Percentiles rank a stretch among this genome's conserved stretches.
Conservation (phyloP, 768 basidiomycete species). For the Coprinopsis cinerea region DNA sequence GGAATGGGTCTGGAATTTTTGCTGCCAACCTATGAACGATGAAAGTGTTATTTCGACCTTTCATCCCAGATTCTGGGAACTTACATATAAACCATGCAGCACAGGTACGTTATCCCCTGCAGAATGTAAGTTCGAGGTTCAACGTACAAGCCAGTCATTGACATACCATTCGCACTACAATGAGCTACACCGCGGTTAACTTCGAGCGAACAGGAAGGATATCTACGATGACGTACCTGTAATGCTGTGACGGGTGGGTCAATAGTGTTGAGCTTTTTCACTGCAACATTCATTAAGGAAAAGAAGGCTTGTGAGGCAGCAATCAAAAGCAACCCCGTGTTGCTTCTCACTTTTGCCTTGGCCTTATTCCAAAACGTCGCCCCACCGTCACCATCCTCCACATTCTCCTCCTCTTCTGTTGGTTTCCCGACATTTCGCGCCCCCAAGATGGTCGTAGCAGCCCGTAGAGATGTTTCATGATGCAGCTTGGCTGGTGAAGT, state of each 20-base stretch:
- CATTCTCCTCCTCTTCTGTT: neutral
- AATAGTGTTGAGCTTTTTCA: constrained; percentile 20
- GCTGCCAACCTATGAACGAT: constrained; percentile 34
- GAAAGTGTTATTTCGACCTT: neutral
- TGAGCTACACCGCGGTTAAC: constrained; percentile 3
- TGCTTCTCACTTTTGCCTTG: constrained; percentile 2
- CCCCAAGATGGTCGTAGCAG: no score
- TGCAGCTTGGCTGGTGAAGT: neutral
- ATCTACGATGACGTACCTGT: constrained; percentile 12
- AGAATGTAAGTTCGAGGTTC: neutral
- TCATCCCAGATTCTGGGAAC: neutral
- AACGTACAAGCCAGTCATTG: no score
- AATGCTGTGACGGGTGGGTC: constrained; percentile 20
- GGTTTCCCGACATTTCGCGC: neutral
- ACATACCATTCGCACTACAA: constrained; percentile 15
- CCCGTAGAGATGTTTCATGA: no score
- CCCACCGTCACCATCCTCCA: neutral
- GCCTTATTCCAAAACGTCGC: constrained; percentile 1
- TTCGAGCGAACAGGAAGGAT: neutral
- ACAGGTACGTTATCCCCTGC: constrained; percentile 14
- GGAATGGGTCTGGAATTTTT: constrained; percentile 45
- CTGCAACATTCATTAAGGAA: constrained; percentile 19
- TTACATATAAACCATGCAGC: constrained; percentile 13
- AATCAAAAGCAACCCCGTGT: constrained; percentile 18
- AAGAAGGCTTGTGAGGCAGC: constrained; percentile 18